Evolutionary conservation across 371 early-diverging fungal genomes (phyloP), one percentile per base, ranked within the genome.

Genomic region (Zychaea mexicana): DNA sequence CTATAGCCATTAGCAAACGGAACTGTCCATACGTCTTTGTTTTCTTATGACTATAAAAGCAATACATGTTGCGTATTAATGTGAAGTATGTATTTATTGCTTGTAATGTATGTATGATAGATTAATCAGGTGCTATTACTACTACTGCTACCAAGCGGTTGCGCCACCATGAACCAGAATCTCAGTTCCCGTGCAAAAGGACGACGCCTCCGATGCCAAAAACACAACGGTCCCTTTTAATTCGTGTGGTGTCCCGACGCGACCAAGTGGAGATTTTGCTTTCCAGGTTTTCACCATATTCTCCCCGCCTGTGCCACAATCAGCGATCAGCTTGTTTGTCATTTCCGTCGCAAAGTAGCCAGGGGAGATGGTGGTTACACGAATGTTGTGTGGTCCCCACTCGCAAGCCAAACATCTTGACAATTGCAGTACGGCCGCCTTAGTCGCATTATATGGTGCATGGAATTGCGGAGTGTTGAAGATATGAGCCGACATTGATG

Each of bases 341-440:
- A 79, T 72, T 2, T 33, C 74, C 1, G 77, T 79, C 9, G 74
- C 79, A 68, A 79, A 76, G 58, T 76, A 79, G 19, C 74, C 77
- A 27, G 79, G 77, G 7, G 74, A 72, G 28, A 79, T 70, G 33
- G 74, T 58, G 24, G 72, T 72, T 2, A 79, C 79, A 5, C 81
- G 72, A 46, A 81, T 78, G n/a, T 72, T 68, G 52, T 78, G 65
- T 15, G 67, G 72, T n/a, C 79, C 78, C 79, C 81, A 81, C 57
- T 81, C 79, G 55, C 71, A 67, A 17, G 77, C 74, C 19, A 78
- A 53, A 3, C 79, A 78, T 49, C 74, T 78, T 13, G 76, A 71
- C 12, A 81, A 58, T 39, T 78, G 78, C 46, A 73, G 61, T 3
- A 81, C 81, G 8, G 76, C 81, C 0, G 76, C 78, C 57, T 81